phyloP scores from a whole-genome alignment of 2,329 filamentous ascomycete genomes.

The Alternaria panax region DNA sequence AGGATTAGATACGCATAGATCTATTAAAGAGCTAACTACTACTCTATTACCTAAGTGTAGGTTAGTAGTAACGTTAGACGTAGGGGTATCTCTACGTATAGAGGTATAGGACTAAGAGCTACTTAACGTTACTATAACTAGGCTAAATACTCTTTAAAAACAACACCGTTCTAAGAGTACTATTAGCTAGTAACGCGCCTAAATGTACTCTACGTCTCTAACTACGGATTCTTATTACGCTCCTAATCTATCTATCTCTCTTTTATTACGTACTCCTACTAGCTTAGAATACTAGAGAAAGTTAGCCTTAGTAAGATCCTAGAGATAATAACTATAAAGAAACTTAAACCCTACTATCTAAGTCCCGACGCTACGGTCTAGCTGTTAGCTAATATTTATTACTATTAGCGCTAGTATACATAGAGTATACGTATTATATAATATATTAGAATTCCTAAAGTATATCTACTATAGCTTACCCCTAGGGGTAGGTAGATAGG shows the following conservation, averaged over 20 bases:
- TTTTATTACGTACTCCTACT: not conserved
- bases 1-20: not conserved
- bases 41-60: too few relatives aligned
- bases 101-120: not conserved
- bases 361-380: too few relatives aligned
- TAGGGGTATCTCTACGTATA: not conserved
- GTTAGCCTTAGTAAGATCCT: not conserved
- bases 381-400: not conserved
- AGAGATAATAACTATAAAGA: not conserved
- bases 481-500: not conserved
- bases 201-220: not conserved
- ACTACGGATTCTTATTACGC: not conserved
- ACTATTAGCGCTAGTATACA: slow-evolving; percentile 5
- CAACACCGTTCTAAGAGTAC: not conserved
- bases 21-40: too few relatives aligned
- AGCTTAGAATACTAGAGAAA: not conserved
- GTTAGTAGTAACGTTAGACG: not conserved
- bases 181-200: not conserved
- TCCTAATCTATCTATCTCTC: not conserved
- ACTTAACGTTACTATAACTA: not conserved
- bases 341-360: not conserved
- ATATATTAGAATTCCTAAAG: not conserved
- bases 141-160: not conserved
- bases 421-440: not conserved
- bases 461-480: not conserved